Evolutionary conservation across 2,329 filamentous ascomycete species (phyloP), one percentile per base, ranked within the genome.

Genomic region (Diplodia corticola): DNA sequence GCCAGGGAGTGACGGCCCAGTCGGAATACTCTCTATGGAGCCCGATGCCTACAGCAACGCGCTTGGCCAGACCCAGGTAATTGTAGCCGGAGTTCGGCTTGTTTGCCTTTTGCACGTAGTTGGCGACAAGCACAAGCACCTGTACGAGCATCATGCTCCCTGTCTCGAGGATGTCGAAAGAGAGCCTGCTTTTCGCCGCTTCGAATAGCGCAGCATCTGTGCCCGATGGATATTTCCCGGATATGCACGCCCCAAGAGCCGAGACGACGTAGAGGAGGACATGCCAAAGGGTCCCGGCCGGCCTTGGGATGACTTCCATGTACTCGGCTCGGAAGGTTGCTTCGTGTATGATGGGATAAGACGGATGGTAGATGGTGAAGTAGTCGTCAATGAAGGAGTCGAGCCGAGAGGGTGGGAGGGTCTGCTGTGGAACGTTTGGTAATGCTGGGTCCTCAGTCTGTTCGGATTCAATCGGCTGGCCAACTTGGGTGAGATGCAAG

Each of bases 51-150:
- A 83, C 80, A 0, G 82, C 81, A 77, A 83, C 82, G 49, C 80
- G 74, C 26, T 82, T 76, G 20, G 81, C 81, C 17, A 84, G 69
- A 1, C 82, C 82, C 6, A 82, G 71, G 68, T 81, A 82, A 53
- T 82, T 83, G 74, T 81, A 84, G 5, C 81, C 82, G 5, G 78
- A 81, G 68, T 84, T 84, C 2, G 82, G 82, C 67, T 83, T 83
- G 71, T 83, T 81, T 22, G 80, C 76, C 70, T 84, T 84, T 69
- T 84, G 82, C 0, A 81, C 75, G 67, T 82, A 83, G 65, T 83
- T 83, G 64, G 81, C 80, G 68, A 83, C 74, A 51, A 84, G 75
- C 17, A 79, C 71, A 37, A 84, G 74, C 0, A 78, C 78, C 69
- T 84, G 82, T 2, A 84, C 81, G 6, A 83, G 74, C 12, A 79